These are phyloP conservation scores for Penicillium nucicola DNA, from an alignment of 495 filamentous ascomycete species.

Conservation along the genomic window DNA sequence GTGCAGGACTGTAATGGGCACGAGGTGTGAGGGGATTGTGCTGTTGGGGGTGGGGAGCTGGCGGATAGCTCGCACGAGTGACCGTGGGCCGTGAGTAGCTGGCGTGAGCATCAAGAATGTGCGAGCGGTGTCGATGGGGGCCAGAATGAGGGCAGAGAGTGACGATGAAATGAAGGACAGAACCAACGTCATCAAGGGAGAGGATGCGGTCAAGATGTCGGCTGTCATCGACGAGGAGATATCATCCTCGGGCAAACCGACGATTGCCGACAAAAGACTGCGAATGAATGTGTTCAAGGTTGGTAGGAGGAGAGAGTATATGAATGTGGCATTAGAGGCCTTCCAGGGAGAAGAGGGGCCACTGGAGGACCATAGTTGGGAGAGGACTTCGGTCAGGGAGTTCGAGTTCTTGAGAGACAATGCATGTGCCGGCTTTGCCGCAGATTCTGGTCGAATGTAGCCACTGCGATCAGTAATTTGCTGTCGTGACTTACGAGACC, in stretches of 20 bases:
- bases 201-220: conserved; percentile 67
- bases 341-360: conserved; percentile 93
- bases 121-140: conserved; percentile 85
- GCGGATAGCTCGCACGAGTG: conserved; percentile 69
- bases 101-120: conserved; percentile 84
- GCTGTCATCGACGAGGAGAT: conserved; percentile 49
- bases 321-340: conserved; percentile 83
- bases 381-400: conserved; percentile 75
- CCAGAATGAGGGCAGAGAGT: conserved; percentile 71
- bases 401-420: conserved; percentile 65
- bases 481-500: conserved; percentile 38
- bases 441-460: conserved; percentile 42
- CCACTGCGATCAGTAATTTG: conserved; percentile 51
- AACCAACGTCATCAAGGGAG: conserved; percentile 67
- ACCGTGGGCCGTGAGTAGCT: conserved; percentile 65
- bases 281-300: conserved; percentile 83
- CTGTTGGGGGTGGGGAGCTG: conserved; percentile 67
- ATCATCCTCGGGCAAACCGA: conserved; percentile 78
- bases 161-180: conserved; percentile 82
- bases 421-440: conserved; percentile 51
- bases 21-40: conserved; percentile 63
- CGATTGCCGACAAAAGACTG: conserved; percentile 73
- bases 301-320: conserved; percentile 81
- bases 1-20: conserved; percentile 83
- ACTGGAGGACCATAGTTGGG: conserved; percentile 83